Conservation (phyloP, 2,329 filamentous ascomycete species). For the Parastagonospora nodorum region DNA sequence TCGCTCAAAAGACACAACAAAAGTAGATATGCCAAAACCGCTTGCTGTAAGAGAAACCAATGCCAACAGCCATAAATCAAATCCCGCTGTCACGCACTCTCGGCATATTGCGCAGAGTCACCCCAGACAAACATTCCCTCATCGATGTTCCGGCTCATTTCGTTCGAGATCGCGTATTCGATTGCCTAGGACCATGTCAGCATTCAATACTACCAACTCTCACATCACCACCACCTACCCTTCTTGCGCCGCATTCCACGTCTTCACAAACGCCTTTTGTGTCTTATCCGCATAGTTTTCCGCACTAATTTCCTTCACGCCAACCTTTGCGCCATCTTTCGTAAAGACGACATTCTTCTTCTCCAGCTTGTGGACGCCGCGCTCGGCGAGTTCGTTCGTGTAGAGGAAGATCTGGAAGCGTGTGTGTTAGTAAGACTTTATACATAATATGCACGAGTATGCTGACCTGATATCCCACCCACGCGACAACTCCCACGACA, state of each 20-base stretch:
- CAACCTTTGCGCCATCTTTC: slow-evolving; percentile 74
- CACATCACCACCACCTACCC: slow-evolving; percentile 7
- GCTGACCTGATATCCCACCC: slow-evolving; percentile 67
- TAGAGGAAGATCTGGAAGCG: slow-evolving; percentile 64
- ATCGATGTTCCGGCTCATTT: background rate
- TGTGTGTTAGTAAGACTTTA: slow-evolving; percentile 5
- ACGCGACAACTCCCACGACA: slow-evolving; percentile 63
- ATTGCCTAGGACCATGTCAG: background rate
- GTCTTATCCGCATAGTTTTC: slow-evolving; percentile 77
- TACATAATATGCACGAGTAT: background rate
- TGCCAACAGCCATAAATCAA: too few relatives aligned
- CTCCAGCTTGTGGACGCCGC: slow-evolving; percentile 72
- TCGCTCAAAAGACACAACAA: background rate
- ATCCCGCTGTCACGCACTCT: background rate
- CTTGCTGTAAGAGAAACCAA: background rate
- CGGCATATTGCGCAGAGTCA: background rate
- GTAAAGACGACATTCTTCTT: slow-evolving; percentile 77
- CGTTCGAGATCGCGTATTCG: slow-evolving; percentile 1
- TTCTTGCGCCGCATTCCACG: slow-evolving; percentile 52
- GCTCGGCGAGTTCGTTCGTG: slow-evolving; percentile 67
- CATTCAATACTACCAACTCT: background rate
- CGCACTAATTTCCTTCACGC: slow-evolving; percentile 69
- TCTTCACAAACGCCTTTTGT: slow-evolving; percentile 62
- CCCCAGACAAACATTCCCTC: background rate
- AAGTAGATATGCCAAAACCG: slow-evolving; percentile 13